Evolutionary conservation across 2,329 filamentous ascomycete species (phyloP).

Genomic region (Nakataea oryzae): DNA sequence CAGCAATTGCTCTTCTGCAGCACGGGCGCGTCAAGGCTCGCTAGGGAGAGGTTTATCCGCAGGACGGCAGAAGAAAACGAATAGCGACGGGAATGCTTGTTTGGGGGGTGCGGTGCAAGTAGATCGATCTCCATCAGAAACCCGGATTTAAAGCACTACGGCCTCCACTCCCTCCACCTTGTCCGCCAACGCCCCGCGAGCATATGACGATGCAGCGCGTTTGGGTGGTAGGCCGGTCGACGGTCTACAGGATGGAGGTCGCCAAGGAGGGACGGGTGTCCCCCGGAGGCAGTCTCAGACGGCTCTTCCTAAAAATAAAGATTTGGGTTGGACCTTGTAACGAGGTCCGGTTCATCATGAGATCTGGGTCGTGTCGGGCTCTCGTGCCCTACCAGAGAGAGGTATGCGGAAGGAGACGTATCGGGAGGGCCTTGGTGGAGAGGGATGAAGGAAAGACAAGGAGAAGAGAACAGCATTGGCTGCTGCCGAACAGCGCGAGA

Average conservation of each 20-base stretch:
- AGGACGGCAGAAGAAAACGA: not conserved
- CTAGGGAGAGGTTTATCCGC: too few species aligned
- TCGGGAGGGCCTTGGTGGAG: not conserved
- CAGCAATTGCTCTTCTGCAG: not conserved
- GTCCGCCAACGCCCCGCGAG: constrained; percentile 14
- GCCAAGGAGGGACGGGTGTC: constrained; percentile 5
- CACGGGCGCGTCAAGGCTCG: not conserved
- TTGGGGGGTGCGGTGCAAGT: not conserved
- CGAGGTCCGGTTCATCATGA: constrained; percentile 24
- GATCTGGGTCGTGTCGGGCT: constrained; percentile 1
- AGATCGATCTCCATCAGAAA: constrained; percentile 19
- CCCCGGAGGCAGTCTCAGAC: constrained; percentile 23
- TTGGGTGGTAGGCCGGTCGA: not conserved
- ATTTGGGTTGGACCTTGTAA: constrained; percentile 16
- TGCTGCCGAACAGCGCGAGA: too few species aligned
- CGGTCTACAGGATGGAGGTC: not conserved
- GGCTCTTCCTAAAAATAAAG: constrained; percentile 28
- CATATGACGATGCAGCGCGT: constrained; percentile 24
- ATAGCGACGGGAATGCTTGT: not conserved
- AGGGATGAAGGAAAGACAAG: not conserved
- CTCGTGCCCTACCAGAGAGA: too few species aligned
- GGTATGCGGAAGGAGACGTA: not conserved
- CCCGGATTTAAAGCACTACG: constrained; percentile 29
- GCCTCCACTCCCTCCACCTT: constrained; percentile 17
- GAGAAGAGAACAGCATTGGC: not conserved